A percentile compares a stretch with the other conserved stretches of the same genome.
These are phyloP conservation scores for Leccinum subrobustum DNA, from an alignment of 1,284 basidiomycete species.

Conservation along the genomic window DNA sequence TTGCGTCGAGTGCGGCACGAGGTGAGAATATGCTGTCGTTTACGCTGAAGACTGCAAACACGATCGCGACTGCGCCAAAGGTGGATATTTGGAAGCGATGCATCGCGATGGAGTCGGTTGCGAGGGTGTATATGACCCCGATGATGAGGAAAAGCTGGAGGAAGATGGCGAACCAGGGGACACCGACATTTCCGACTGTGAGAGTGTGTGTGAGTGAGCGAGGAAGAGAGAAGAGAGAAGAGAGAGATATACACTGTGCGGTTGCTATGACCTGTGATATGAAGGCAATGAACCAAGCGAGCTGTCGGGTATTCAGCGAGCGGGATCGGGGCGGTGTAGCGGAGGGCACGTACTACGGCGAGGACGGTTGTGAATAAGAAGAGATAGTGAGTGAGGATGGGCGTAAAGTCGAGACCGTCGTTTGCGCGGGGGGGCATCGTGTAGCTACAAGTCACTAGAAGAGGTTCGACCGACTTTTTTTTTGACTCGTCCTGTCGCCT, in stretches of 20 bases:
- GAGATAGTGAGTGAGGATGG: conserved; percentile 86
- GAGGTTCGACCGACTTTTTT: conserved; percentile 14
- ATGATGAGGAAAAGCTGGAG: conserved; percentile 81
- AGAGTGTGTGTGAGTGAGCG: conserved; percentile 27
- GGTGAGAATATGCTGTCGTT: conserved; percentile 61
- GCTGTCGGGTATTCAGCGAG: conserved; percentile 39
- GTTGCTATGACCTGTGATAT: conserved; percentile 76
- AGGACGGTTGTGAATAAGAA: conserved; percentile 87
- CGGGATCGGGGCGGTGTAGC: neutral
- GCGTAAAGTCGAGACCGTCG: conserved; percentile 75
- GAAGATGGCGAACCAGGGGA: conserved; percentile 92
- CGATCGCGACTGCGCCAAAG: conserved; percentile 84
- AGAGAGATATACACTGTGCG: conserved; percentile 51
- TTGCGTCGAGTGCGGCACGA: conserved; percentile 64
- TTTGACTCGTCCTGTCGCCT: neutral
- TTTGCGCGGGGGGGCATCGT: conserved; percentile 51
- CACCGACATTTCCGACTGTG: conserved; percentile 51
- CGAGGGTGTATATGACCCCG: conserved; percentile 79
- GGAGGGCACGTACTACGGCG: conserved; percentile 55
- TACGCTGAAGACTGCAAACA: conserved; percentile 83
- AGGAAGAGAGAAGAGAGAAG: neutral
- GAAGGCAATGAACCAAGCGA: conserved; percentile 93
- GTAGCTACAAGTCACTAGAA: neutral
- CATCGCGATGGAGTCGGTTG: conserved; percentile 81
- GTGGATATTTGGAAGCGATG: conserved; percentile 86